phyloP scores from a whole-genome alignment of 164 flowering plant genomes.

The Paratinospora sagittata region DNA sequence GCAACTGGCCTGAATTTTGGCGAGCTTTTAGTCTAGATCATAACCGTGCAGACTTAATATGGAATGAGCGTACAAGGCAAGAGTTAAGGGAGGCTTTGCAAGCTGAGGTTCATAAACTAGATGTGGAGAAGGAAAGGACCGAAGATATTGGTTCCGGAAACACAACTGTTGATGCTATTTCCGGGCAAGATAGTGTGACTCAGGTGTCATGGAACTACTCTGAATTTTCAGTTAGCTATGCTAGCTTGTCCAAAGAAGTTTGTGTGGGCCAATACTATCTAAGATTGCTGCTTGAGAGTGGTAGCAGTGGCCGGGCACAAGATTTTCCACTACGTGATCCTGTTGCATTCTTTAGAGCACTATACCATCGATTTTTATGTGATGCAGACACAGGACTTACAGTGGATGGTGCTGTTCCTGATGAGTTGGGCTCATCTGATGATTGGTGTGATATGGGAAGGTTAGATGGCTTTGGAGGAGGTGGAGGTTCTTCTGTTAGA shows the following conservation, averaged over 20 bases:
- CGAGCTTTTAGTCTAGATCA: slow-evolving; percentile 95
- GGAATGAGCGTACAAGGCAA: slow-evolving; percentile 98
- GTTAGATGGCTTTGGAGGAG: slow-evolving; percentile 99
- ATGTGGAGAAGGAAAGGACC: slow-evolving; percentile 88
- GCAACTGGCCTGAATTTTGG: slow-evolving; percentile 99
- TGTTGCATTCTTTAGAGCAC: slow-evolving; percentile 89
- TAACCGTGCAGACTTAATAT: slow-evolving; percentile 94
- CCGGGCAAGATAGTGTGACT: slow-evolving; percentile 59
- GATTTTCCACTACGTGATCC: slow-evolving; percentile 97
- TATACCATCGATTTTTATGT: slow-evolving; percentile 90
- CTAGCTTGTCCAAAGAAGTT: slow-evolving; percentile 92
- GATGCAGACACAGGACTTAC: slow-evolving; percentile 97
- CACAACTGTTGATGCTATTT: slow-evolving; percentile 30
- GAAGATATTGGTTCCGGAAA: slow-evolving; percentile 86
- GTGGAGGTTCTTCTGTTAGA: slow-evolving; percentile 91
- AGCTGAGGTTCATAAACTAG: slow-evolving; percentile 88
- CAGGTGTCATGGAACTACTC: slow-evolving; percentile 95
- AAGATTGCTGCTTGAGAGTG: slow-evolving; percentile 90
- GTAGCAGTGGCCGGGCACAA: slow-evolving; percentile 72
- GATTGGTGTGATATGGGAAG: slow-evolving; percentile 99
- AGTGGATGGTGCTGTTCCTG: slow-evolving; percentile 94
- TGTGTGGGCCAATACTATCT: slow-evolving; percentile 98
- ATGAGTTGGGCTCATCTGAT: slow-evolving; percentile 91
- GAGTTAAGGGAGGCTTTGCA: slow-evolving; percentile 81
- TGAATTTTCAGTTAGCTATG: slow-evolving; percentile 76